phyloP scores from a whole-genome alignment of 257 asterid species.

The Jacaranda copaia region DNA sequence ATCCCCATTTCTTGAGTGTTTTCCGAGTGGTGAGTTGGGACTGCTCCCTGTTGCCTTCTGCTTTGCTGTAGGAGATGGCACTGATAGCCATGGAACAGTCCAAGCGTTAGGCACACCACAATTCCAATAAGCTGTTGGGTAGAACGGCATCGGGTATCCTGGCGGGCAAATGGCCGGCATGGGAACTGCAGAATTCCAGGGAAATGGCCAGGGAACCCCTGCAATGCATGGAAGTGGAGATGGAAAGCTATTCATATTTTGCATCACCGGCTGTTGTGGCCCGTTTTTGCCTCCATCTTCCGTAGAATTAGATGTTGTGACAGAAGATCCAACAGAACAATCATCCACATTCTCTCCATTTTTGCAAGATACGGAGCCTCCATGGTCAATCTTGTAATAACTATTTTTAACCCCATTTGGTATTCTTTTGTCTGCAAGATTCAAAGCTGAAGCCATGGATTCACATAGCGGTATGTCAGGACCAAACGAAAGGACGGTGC shows the following conservation, averaged over 20 bases:
- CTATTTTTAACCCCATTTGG: conserved; percentile 43
- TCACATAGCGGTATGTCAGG: conserved; percentile 55
- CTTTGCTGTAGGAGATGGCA: conserved; percentile 42
- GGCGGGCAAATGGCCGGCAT: conserved; percentile 64
- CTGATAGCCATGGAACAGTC: conserved; percentile 65
- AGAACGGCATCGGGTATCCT: conserved; percentile 61
- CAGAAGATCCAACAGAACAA: conserved; percentile 51
- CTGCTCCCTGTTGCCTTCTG: conserved; percentile 39
- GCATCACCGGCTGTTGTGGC: conserved; percentile 47
- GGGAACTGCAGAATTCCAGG: conserved; percentile 59
- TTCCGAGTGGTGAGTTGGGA: conserved; percentile 65
- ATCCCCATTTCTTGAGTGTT: conserved; percentile 76
- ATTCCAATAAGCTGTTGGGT: conserved; percentile 75
- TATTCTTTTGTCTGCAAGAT: conserved; percentile 49
- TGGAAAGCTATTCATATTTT: conserved; percentile 53
- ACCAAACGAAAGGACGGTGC: conserved; percentile 75
- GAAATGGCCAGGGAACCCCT: conserved; percentile 68
- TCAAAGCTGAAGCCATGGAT: conserved; percentile 60
- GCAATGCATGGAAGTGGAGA: conserved; percentile 65
- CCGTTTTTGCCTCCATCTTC: conserved; percentile 39
- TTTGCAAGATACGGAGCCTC: conserved; percentile 34
- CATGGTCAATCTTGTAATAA: conserved; percentile 14
- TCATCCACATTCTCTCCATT: conserved; percentile 54
- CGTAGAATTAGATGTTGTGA: conserved; percentile 41
- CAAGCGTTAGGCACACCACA: conserved; percentile 62